Conservation (phyloP, 2,329 filamentous ascomycete genomes). For the Aspergillus texensis region DNA sequence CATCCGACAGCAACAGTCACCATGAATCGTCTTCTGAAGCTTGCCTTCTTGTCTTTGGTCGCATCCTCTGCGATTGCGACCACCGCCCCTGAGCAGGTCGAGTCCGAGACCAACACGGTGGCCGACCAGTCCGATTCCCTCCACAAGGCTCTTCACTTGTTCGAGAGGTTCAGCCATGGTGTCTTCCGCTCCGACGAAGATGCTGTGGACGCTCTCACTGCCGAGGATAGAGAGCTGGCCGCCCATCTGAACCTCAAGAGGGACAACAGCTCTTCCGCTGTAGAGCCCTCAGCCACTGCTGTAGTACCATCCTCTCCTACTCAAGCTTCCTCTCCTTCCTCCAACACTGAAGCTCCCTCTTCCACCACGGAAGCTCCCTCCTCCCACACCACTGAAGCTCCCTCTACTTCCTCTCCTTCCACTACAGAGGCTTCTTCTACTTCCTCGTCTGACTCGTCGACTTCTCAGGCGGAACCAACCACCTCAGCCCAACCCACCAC, state of each 20-base stretch:
- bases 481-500: slow-evolving; percentile 13
- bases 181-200: slow-evolving; percentile 67
- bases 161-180: slow-evolving; percentile 68
- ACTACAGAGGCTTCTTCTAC: background rate
- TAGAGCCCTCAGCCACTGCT: slow-evolving; percentile 6
- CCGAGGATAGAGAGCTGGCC: slow-evolving; percentile 46
- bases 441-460: slow-evolving; percentile 1
- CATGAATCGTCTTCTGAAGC: slow-evolving; percentile 25
- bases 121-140: slow-evolving; percentile 44
- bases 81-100: slow-evolving; percentile 19
- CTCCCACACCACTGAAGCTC: background rate
- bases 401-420: slow-evolving; percentile 3
- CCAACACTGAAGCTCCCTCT: background rate
- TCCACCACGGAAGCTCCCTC: slow-evolving; percentile 1
- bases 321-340: slow-evolving; percentile 3
- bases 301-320: slow-evolving; percentile 2
- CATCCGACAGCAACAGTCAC: background rate
- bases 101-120: slow-evolving; percentile 15
- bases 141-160: slow-evolving; percentile 68
- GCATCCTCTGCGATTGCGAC: slow-evolving; percentile 30
- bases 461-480: slow-evolving; percentile 10
- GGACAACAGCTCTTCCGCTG: slow-evolving; percentile 14
- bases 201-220: slow-evolving; percentile 66
- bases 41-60: slow-evolving; percentile 29
- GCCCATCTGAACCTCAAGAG: slow-evolving; percentile 8